Percentiles rank a stretch among this genome's conserved stretches.
These are phyloP conservation scores for Suillus bovinus DNA, from an alignment of 768 basidiomycete genomes.

Conservation along the genomic window DNA sequence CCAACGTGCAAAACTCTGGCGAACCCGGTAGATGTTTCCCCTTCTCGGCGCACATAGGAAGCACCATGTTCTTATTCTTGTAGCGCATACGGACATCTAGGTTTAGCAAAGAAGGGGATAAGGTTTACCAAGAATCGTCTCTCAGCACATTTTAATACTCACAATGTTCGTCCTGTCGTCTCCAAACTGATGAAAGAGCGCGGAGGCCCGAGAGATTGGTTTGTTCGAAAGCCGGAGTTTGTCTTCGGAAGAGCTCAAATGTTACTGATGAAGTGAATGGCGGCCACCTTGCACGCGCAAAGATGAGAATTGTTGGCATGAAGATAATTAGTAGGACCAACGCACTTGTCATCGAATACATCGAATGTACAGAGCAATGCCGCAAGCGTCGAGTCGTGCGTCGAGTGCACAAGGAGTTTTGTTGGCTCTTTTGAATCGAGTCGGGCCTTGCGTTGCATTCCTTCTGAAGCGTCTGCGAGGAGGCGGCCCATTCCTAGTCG, in stretches of 20 bases:
- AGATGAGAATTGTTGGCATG: background rate
- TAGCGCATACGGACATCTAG: slow-evolving; percentile 66
- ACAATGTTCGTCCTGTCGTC: background rate
- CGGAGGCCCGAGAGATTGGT: background rate
- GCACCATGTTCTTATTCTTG: slow-evolving; percentile 61
- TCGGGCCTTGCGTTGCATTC: slow-evolving; percentile 60
- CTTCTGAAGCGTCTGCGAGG: slow-evolving; percentile 59
- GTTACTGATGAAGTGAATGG: slow-evolving; percentile 73
- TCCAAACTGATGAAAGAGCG: background rate
- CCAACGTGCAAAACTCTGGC: slow-evolving; percentile 74
- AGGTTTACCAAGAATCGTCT: slow-evolving; percentile 10
- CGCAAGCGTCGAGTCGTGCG: slow-evolving; percentile 73
- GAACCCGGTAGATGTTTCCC: slow-evolving; percentile 68
- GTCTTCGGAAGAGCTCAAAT: slow-evolving; percentile 67
- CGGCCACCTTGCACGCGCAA: slow-evolving; percentile 54
- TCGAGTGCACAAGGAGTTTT: slow-evolving; percentile 68
- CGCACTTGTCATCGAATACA: slow-evolving; percentile 69
- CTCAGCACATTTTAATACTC: background rate
- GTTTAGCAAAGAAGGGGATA: too few species aligned
- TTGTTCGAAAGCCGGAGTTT: slow-evolving; percentile 2
- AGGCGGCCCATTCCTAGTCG: slow-evolving; percentile 78
- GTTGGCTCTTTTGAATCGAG: slow-evolving; percentile 47
- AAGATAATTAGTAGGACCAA: slow-evolving; percentile 5
- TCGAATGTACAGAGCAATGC: slow-evolving; percentile 65
- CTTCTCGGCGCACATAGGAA: slow-evolving; percentile 64